Base-by-base conservation (phyloP, 2,329 filamentous ascomycete genomes). In the Epichloe baconii region DNA sequence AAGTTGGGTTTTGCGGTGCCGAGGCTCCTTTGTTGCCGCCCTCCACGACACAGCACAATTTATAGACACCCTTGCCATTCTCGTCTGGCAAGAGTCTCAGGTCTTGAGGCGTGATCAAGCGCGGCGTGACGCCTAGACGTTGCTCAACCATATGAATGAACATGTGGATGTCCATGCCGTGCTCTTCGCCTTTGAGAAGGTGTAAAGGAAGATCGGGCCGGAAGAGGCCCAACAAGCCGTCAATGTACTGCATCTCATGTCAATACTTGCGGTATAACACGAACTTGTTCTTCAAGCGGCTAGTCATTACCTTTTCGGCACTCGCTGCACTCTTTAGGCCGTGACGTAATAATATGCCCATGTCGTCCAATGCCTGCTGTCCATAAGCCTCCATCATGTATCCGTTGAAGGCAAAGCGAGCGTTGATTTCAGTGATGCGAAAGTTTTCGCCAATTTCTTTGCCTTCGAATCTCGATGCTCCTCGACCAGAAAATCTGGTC, bases 381-480 rank as follows among this genome's bases (percentile, higher is more conserved):
- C 65, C 65, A 34, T 65, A 62, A 0, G 57, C 54, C 15, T 55
- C 52, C 36, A 65, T 58, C 55, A 68, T 51, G 31, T 64, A 67
- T 0, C 66, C 66, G 43, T 71, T 71, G 51, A 70, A 70, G 11
- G 61, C 58, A 47, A 71, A 71, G 0, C 69, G 62, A 1, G 66
- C 68, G 46, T 71, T 71, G 37, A 71, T 70, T 21, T 71, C 69
- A 2, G 67, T 68, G 5, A 71, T 63, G 6, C 61, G 52, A 26
- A 61, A 66, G 14, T 56, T 58, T 36, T 67, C 61, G 15, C 40
- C 15, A 4, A 17, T 5, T 12, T 50, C 15, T 15, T 47, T 52
- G 1, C 52, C 38, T 2, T 44, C 40, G 31, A 7, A n/a, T 42
- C 10, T 3, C 12, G 19, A 15, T 59, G 45, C 2, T 65, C 57